Evolutionary conservation across 768 basidiomycete species (phyloP), one percentile per base, ranked within the genome.

Genomic region (Serendipita vermifera): DNA sequence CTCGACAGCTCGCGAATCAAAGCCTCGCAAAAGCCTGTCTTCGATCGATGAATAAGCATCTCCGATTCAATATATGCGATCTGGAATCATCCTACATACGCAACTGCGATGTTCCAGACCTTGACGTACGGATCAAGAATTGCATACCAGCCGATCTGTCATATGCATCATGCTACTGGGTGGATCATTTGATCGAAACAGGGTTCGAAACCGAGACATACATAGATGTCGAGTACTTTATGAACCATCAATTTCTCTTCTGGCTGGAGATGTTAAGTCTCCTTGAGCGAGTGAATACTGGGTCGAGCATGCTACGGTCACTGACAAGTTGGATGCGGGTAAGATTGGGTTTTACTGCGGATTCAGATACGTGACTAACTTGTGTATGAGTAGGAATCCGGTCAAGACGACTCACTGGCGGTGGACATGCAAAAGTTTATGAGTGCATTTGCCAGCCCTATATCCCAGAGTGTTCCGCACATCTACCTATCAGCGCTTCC

Each of bases 401-500:
- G 22, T 5, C 20, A 29, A 51, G 27, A n/a, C 5, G 22, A 51
- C 5, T 15, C 46, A 51, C 7, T 51, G 5, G 46, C 46, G n/a
- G 27, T 7, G 7, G 46, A 51, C 27, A 51, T 51, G 46, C 46
- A 5, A 3, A 3, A 29, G 27, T 29, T 57, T 35, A 51, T 46
- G 5, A 38, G 4, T 32, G 14, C 31, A 33, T 57, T 57, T 35
- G 24, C 15, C 43, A 31, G 15, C n/a, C 11, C 41, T 5, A 56
- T 57, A 27, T 13, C 15, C 17, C 54, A 55, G 35, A 57, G 56
- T 36, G 43, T 43, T 2, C 56, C 56, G 15, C 56, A 57, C 33
- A 46, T 57, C 5, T 57, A 57, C 29, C 20, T 55, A 17, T 57
- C 56, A 6, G 51, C 56, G 17, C 13, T 67, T 7, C 62, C 65